Conservation (phyloP, 768 basidiomycete genomes). For the Pleurotus cornucopiae region DNA sequence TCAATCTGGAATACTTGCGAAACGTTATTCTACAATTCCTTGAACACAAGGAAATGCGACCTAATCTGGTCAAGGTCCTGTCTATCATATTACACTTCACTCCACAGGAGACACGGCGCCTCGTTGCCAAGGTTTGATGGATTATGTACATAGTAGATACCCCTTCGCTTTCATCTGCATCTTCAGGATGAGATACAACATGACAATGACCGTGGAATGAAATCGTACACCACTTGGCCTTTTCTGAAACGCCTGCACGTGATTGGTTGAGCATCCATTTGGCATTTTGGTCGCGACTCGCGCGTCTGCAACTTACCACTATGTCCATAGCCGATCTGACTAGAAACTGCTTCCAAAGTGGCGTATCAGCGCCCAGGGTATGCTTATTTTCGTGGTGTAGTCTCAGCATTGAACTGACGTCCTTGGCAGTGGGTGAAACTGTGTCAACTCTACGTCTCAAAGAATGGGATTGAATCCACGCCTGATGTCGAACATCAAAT, state of each 20-base stretch:
- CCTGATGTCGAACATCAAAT: constrained; percentile 6
- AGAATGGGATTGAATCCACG: constrained; percentile 24
- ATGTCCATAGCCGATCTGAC: constrained; percentile 74
- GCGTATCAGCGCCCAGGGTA: constrained; percentile 62
- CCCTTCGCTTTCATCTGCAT: too few species aligned
- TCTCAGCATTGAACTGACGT: too few species aligned
- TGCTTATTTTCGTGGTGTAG: constrained; percentile 12
- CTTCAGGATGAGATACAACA: too few species aligned
- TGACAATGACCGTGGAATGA: background rate
- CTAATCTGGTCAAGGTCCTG: constrained; percentile 85
- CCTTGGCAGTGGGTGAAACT: constrained; percentile 58
- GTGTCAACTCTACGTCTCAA: constrained; percentile 58
- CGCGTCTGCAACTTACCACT: constrained; percentile 31
- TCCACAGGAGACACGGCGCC: constrained; percentile 86
- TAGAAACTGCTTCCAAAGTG: constrained; percentile 70
- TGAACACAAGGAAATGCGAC: constrained; percentile 98
- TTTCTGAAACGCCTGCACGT: too few species aligned
- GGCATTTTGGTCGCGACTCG: too few species aligned
- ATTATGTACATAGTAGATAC: background rate
- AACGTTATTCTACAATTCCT: constrained; percentile 97
- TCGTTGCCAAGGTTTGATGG: constrained; percentile 78
- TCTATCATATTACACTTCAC: constrained; percentile 94
- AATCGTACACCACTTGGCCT: background rate
- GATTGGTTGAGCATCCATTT: background rate
- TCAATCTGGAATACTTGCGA: constrained; percentile 92